Evolutionary conservation across 2,329 filamentous ascomycete species (phyloP).

Genomic region (Phyllachora maydis): DNA sequence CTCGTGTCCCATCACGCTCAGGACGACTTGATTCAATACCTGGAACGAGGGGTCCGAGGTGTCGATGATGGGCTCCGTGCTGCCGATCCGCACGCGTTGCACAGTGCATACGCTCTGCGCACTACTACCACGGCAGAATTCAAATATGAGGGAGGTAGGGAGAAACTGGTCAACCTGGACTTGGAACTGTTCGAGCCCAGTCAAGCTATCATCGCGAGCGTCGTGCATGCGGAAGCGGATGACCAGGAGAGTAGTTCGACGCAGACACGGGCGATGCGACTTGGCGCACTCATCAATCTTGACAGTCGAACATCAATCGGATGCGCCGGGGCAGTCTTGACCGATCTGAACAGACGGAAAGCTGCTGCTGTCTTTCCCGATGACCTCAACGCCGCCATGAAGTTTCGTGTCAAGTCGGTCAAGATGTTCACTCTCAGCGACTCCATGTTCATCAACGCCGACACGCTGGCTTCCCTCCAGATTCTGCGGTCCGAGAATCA

Average conservation of each 20-base stretch:
- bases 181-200: conserved; percentile 24
- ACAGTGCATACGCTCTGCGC: conserved; percentile 36
- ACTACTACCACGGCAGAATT: conserved; percentile 55
- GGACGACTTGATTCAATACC: conserved; percentile 15
- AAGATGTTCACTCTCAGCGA: conserved; percentile 53
- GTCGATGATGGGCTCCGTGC: conserved; percentile 9
- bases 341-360: conserved; percentile 51
- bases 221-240: conserved; percentile 9
- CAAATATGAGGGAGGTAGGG: conserved; percentile 41
- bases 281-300: conserved; percentile 52
- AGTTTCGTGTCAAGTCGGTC: conserved; percentile 41
- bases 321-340: conserved; percentile 74
- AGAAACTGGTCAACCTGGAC: conserved; percentile 39
- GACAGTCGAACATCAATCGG: conserved; percentile 58
- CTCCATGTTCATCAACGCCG: conserved; percentile 59
- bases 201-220: conserved; percentile 34
- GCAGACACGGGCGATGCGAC: conserved; percentile 43
- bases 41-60: conserved; percentile 13
- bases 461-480: conserved; percentile 66
- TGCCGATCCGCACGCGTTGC: too few species aligned
- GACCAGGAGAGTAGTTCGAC: conserved; percentile 25
- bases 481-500: conserved; percentile 69
- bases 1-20: conserved; percentile 27
- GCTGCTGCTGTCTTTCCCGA: conserved; percentile 41
- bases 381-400: conserved; percentile 26